Evolutionary conservation across 177 flowering plant genomes (phyloP).

Genomic region (Vitis hybrid): DNA sequence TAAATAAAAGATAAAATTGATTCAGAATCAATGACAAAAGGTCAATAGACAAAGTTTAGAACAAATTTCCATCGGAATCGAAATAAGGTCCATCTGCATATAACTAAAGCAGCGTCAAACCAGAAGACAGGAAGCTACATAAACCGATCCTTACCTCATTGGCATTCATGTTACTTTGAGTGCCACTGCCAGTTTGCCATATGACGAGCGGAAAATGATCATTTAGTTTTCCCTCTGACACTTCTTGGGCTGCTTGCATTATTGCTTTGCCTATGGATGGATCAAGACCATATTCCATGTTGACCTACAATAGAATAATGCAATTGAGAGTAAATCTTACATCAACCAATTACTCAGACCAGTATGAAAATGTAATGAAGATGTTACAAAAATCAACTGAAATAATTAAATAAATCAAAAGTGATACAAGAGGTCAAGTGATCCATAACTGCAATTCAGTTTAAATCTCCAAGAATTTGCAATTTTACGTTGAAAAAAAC

Average conservation of each 20-base stretch:
- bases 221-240: slow-evolving; percentile 87
- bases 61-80: background rate
- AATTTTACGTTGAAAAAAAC: too few species aligned
- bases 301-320: slow-evolving; percentile 54
- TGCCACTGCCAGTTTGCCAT: slow-evolving; percentile 99
- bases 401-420: background rate
- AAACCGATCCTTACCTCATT: slow-evolving; percentile 70
- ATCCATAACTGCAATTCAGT: too few species aligned
- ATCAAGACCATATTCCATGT: slow-evolving; percentile 97
- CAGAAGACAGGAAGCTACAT: background rate
- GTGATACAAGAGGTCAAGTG: too few species aligned
- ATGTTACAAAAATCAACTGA: background rate
- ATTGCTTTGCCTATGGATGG: slow-evolving; percentile 90
- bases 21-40: background rate
- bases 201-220: slow-evolving; percentile 97
- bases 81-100: background rate
- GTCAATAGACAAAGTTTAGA: background rate
- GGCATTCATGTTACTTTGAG: slow-evolving; percentile 99
- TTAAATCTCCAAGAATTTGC: too few species aligned
- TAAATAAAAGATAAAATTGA: too few species aligned
- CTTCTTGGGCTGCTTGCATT: slow-evolving; percentile 98
- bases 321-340: background rate
- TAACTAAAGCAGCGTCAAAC: background rate
- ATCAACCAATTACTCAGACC: background rate
- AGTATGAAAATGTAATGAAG: background rate